A percentile compares a stretch with the other conserved stretches of the same genome.
These are phyloP conservation scores for Mycena amicta DNA, from an alignment of 768 basidiomycete genomes.

Conservation along the genomic window DNA sequence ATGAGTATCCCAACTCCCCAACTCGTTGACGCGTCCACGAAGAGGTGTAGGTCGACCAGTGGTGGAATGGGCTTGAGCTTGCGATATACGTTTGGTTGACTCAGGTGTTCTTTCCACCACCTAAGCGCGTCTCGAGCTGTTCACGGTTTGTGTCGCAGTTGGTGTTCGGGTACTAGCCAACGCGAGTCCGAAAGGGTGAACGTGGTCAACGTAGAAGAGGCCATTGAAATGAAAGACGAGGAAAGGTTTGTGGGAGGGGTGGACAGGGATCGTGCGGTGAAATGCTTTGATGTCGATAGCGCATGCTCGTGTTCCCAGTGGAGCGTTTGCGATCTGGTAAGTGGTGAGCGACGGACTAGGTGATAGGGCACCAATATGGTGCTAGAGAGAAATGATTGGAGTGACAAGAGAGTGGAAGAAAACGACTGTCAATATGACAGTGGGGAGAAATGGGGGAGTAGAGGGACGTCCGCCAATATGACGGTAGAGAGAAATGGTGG, in stretches of 20 bases:
- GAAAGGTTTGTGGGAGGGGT: conserved; percentile 19
- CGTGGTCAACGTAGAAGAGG: conserved; percentile 23
- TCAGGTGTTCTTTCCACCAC: conserved; percentile 34
- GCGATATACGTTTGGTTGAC: not conserved
- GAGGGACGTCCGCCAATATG: too few species aligned
- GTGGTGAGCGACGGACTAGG: too few species aligned
- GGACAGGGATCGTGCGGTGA: conserved; percentile 19
- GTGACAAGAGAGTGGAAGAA: too few species aligned
- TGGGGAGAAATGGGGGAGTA: too few species aligned
- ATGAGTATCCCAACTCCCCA: conserved; percentile 43
- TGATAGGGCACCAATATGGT: too few species aligned
- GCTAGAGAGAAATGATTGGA: too few species aligned
- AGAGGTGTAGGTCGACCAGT: conserved; percentile 24
- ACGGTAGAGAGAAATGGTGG: too few species aligned
- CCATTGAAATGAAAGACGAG: conserved; percentile 13
- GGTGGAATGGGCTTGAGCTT: conserved; percentile 12
- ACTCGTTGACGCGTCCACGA: conserved; percentile 39
- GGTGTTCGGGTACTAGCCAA: conserved; percentile 18
- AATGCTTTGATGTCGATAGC: conserved; percentile 23
- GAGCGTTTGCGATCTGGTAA: conserved; percentile 25
- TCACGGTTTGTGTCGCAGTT: conserved; percentile 18
- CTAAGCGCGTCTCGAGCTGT: conserved; percentile 29
- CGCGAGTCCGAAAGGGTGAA: conserved; percentile 17
- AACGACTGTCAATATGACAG: too few species aligned
- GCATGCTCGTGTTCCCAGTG: conserved; percentile 21